These are phyloP conservation scores for Saturnispora galanensis DNA, from an alignment of 805 yeast genomes.

Conservation along the genomic window DNA sequence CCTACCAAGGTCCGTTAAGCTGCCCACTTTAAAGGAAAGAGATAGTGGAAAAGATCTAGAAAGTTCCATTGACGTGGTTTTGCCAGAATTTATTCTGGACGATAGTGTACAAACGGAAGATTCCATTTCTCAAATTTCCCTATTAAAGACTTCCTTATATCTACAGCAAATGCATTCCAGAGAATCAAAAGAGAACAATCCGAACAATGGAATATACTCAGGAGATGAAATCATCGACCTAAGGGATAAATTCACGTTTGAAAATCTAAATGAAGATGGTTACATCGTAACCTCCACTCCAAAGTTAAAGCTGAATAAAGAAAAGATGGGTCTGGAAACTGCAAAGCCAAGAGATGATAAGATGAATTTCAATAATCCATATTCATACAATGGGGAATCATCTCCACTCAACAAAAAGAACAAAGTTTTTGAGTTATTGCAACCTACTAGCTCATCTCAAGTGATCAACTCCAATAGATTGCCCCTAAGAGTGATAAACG, in stretches of 20 bases:
- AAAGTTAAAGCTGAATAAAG: not conserved
- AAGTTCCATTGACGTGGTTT: not conserved
- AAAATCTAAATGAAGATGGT: not conserved
- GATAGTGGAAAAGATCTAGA: not conserved
- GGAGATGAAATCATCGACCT: not conserved
- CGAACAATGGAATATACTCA: not conserved
- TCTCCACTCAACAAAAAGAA: not conserved
- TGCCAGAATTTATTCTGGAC: not conserved
- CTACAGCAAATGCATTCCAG: not conserved
- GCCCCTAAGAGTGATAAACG: not conserved
- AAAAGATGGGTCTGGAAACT: not conserved
- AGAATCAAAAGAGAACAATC: not conserved
- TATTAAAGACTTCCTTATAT: slow-evolving; percentile 2
- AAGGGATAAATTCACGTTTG: not conserved
- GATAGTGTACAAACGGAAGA: not conserved
- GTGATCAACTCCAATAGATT: not conserved
- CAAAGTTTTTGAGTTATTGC: not conserved
- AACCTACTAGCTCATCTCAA: not conserved
- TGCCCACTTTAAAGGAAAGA: not conserved
- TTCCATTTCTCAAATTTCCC: not conserved
- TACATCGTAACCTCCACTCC: not conserved
- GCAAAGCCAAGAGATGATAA: not conserved
- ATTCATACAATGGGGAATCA: not conserved
- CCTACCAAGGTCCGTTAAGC: not conserved
- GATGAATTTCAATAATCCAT: not conserved